Evolutionary conservation across 73 alveolate genomes (phyloP).

Genomic region (Diophrys appendiculata): DNA sequence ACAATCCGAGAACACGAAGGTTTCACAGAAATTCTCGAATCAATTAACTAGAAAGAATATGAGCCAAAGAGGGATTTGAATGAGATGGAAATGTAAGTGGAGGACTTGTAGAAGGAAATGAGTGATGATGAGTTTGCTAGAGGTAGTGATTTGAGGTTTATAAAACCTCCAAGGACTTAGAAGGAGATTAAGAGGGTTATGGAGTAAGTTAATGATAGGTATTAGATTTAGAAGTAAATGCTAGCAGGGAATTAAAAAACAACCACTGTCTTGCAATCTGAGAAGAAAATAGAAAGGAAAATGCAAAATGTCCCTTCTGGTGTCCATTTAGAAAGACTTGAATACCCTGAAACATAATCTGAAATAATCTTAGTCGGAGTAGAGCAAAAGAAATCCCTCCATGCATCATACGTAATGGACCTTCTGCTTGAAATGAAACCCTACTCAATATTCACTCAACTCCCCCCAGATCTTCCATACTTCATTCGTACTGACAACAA

Average conservation of each 20-base stretch:
- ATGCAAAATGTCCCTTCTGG: not conserved
- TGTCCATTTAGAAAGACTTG: not conserved
- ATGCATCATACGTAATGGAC: constrained; percentile 43
- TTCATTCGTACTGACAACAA: constrained; percentile 30
- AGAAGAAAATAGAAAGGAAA: not conserved
- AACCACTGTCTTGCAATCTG: not conserved
- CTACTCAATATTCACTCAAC: constrained; percentile 33
- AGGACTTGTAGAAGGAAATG: not conserved
- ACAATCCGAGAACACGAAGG: not conserved
- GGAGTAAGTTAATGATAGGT: not conserved
- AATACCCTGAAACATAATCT: constrained; percentile 17
- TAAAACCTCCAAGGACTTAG: not conserved
- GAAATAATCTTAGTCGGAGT: constrained; percentile 49
- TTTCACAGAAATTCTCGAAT: not conserved
- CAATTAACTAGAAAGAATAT: too few species aligned
- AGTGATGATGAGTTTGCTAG: not conserved
- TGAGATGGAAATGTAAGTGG: not conserved
- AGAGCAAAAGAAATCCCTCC: constrained; percentile 16
- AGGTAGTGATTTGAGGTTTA: not conserved
- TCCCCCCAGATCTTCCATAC: constrained; percentile 65
- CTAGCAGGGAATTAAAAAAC: not conserved
- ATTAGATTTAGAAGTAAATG: not conserved
- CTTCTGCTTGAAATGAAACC: constrained; percentile 38
- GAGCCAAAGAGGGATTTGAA: not conserved
- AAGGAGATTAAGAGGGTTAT: not conserved